Conservation (phyloP, 805 yeast species). For the Metschnikowia henanensis region DNA sequence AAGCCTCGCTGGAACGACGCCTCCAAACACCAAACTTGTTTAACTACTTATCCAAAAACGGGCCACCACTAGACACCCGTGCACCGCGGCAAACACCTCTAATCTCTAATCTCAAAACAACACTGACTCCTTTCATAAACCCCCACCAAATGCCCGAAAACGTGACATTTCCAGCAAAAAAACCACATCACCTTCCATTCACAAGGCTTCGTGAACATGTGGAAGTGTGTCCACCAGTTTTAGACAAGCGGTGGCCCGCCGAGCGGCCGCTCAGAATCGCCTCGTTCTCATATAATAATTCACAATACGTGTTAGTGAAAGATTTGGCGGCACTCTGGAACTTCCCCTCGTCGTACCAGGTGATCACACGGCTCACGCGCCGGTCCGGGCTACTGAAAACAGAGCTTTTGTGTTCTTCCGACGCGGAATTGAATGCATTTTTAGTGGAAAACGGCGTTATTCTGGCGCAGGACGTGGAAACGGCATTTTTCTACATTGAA, state of each 20-base stretch:
- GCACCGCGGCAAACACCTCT: too few species aligned
- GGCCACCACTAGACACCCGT: too few species aligned
- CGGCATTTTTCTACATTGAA: conserved; percentile 28
- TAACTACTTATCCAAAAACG: too few species aligned
- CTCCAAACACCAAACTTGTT: too few species aligned
- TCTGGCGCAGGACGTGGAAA: conserved; percentile 16
- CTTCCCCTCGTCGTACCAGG: conserved; percentile 44
- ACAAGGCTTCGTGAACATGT: conserved; percentile 13
- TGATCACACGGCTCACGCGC: conserved; percentile 22
- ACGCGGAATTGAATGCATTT: conserved; percentile 22
- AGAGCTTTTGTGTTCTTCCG: conserved; percentile 20
- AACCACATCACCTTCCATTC: neutral
- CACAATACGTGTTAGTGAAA: conserved; percentile 27
- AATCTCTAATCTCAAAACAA: too few species aligned
- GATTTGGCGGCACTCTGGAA: conserved; percentile 37
- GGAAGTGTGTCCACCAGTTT: conserved; percentile 8
- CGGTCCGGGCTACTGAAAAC: conserved; percentile 16
- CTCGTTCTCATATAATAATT: conserved; percentile 7
- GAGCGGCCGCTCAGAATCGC: conserved; percentile 13
- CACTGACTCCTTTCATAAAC: neutral
- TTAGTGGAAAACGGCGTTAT: conserved; percentile 24
- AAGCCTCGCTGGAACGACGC: too few species aligned
- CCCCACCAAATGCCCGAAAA: neutral
- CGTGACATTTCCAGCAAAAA: neutral
- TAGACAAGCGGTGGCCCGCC: conserved; percentile 3